Evolutionary conservation across 371 early-diverging fungal species (phyloP).

Genomic region (Mucor saturninus): DNA sequence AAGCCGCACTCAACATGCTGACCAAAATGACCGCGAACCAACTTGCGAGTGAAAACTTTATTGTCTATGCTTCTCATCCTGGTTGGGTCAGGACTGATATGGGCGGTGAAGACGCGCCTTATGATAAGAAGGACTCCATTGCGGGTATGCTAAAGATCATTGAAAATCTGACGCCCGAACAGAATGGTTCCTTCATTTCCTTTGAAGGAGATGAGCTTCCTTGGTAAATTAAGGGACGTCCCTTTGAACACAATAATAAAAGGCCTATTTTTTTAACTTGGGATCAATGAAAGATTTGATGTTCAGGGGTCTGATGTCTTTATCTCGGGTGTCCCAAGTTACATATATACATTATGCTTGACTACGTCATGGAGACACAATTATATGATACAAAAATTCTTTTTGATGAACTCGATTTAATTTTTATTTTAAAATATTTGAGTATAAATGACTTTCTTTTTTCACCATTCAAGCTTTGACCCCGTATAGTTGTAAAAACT

Average conservation of each 20-base stretch:
- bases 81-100: slow-evolving; percentile 33
- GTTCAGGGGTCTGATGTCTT: too few relatives aligned
- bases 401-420: too few relatives aligned
- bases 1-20: slow-evolving; percentile 29
- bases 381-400: too few relatives aligned
- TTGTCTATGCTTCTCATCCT: slow-evolving; percentile 27
- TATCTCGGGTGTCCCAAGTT: too few relatives aligned
- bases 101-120: slow-evolving; percentile 18
- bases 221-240: slow-evolving; percentile 18
- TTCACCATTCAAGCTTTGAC: background rate
- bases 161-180: slow-evolving; percentile 8
- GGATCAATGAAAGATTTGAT: too few relatives aligned
- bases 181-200: slow-evolving; percentile 18
- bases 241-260: too few relatives aligned
- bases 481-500: slow-evolving; percentile 15
- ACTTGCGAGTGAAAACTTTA: slow-evolving; percentile 25
- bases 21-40: slow-evolving; percentile 18
- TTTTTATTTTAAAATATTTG: too few relatives aligned
- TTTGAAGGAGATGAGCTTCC: slow-evolving; percentile 19
- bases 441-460: too few relatives aligned
- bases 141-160: slow-evolving; percentile 13
- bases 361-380: too few relatives aligned
- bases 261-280: too few relatives aligned
- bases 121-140: slow-evolving; percentile 15
- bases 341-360: too few relatives aligned